phyloP scores from a whole-genome alignment of 768 basidiomycete species.

The Tremella fuciformis region DNA sequence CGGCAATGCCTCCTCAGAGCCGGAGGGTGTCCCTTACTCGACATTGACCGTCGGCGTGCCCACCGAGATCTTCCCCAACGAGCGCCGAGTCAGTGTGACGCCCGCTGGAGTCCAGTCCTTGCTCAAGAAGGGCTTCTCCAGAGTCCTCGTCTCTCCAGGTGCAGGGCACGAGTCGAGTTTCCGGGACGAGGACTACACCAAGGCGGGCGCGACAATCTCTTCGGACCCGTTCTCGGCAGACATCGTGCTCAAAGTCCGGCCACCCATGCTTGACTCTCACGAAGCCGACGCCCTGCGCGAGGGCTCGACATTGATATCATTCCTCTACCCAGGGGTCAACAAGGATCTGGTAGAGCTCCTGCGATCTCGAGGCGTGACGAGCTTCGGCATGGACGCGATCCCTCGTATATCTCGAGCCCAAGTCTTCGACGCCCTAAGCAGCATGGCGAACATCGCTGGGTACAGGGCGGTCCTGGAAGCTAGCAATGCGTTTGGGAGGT shows the following conservation, averaged over 20 bases:
- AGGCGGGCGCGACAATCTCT: constrained; percentile 73
- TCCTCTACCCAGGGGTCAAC: constrained; percentile 81
- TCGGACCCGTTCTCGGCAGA: constrained; percentile 52
- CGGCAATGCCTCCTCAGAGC: background rate
- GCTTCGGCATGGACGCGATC: constrained; percentile 89
- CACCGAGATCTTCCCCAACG: constrained; percentile 70
- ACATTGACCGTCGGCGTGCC: constrained; percentile 73
- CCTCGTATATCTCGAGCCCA: constrained; percentile 87
- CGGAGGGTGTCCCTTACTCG: constrained; percentile 62
- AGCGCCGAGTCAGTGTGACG: constrained; percentile 75
- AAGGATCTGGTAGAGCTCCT: constrained; percentile 68
- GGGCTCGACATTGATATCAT: constrained; percentile 76
- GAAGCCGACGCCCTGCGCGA: constrained; percentile 66
- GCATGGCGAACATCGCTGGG: constrained; percentile 92
- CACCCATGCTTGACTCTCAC: constrained; percentile 59
- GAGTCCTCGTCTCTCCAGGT: constrained; percentile 68
- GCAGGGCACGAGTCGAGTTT: constrained; percentile 75
- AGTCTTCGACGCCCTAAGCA: constrained; percentile 83
- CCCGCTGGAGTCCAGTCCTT: constrained; percentile 72
- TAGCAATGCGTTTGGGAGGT: constrained; percentile 82
- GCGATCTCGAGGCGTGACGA: constrained; percentile 65
- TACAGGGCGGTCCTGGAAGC: constrained; percentile 90
- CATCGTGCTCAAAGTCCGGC: constrained; percentile 80
- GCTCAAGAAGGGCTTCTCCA: constrained; percentile 75
- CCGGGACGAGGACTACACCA: constrained; percentile 71